These are phyloP conservation scores for Leptographium flavum DNA, from an alignment of 2,329 filamentous ascomycete species.

Conservation along the genomic window DNA sequence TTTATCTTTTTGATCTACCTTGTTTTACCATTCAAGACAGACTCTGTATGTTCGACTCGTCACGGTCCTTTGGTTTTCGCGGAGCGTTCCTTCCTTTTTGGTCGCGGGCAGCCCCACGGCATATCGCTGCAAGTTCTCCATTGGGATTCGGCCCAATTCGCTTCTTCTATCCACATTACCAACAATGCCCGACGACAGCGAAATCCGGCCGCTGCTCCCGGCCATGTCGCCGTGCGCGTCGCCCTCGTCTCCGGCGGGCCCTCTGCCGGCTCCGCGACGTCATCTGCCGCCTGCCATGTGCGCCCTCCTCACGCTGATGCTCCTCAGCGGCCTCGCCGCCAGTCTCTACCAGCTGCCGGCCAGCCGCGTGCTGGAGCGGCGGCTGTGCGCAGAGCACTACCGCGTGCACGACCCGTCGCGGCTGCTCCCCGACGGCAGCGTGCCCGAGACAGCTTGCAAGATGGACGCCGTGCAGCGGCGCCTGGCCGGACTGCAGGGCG, in stretches of 20 bases:
- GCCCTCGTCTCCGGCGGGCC: not conserved
- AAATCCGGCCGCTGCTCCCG: too few relatives aligned
- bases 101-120: too few relatives aligned
- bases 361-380: conserved; percentile 29
- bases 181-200: too few relatives aligned
- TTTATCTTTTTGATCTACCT: not conserved
- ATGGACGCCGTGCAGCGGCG: conserved; percentile 32
- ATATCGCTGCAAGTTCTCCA: too few relatives aligned
- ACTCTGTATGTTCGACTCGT: too few relatives aligned
- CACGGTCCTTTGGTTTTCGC: too few relatives aligned
- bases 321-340: conserved; percentile 31
- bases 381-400: conserved; percentile 37
- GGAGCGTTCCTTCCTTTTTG: too few relatives aligned
- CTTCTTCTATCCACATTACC: too few relatives aligned
- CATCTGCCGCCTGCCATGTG: conserved; percentile 6
- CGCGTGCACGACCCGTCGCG: conserved; percentile 20
- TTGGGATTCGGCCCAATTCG: too few relatives aligned
- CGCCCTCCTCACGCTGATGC: conserved; percentile 24
- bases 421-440: conserved; percentile 20
- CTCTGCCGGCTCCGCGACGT: not conserved
- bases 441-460: conserved; percentile 40
- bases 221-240: not conserved
- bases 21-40: not conserved
- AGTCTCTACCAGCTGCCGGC: conserved; percentile 34
- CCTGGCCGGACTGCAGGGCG: conserved; percentile 37